A percentile compares a stretch with the other conserved stretches of the same genome.
Evolutionary conservation across 2,329 filamentous ascomycete species (phyloP).

Genomic region (Hymenoscyphus fraxineus): DNA sequence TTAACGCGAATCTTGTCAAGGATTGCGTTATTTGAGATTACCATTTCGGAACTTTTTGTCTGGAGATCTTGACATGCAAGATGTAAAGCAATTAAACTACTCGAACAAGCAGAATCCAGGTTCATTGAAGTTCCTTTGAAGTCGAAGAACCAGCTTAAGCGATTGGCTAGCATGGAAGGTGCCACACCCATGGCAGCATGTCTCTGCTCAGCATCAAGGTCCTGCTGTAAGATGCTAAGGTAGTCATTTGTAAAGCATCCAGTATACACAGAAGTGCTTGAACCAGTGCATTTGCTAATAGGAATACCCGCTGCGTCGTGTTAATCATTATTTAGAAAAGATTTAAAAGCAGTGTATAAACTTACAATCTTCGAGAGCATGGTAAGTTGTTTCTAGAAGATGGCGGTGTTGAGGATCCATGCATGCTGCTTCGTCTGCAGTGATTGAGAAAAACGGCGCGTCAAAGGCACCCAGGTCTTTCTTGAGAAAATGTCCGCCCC

Average conservation of each 20-base stretch:
- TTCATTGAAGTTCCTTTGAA: constrained; percentile 48
- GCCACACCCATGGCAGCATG: constrained; percentile 28
- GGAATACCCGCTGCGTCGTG: constrained; percentile 8
- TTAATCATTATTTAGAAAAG: not conserved
- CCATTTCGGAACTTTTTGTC: too few relatives aligned
- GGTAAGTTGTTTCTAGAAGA: constrained; percentile 40
- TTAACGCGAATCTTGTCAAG: too few relatives aligned
- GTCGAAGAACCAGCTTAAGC: constrained; percentile 52
- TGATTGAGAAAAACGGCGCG: constrained; percentile 20
- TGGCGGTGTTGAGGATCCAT: constrained; percentile 48
- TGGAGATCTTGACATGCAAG: constrained; percentile 49
- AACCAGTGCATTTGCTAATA: not conserved
- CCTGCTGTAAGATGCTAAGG: not conserved
- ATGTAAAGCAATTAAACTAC: constrained; percentile 50
- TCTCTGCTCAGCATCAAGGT: not conserved
- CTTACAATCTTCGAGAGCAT: constrained; percentile 31
- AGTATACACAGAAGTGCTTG: constrained; percentile 43
- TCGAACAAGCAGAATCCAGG: constrained; percentile 55
- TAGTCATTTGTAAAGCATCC: constrained; percentile 40
- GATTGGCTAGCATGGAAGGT: constrained; percentile 46
- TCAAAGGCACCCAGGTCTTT: constrained; percentile 19
- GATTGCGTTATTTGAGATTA: too few relatives aligned
- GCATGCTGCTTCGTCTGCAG: constrained; percentile 24
- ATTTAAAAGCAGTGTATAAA: too few relatives aligned
- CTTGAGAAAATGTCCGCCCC: constrained; percentile 32